Evolutionary conservation across 805 yeast species (phyloP).

Genomic region (Sungouiella blattae): DNA sequence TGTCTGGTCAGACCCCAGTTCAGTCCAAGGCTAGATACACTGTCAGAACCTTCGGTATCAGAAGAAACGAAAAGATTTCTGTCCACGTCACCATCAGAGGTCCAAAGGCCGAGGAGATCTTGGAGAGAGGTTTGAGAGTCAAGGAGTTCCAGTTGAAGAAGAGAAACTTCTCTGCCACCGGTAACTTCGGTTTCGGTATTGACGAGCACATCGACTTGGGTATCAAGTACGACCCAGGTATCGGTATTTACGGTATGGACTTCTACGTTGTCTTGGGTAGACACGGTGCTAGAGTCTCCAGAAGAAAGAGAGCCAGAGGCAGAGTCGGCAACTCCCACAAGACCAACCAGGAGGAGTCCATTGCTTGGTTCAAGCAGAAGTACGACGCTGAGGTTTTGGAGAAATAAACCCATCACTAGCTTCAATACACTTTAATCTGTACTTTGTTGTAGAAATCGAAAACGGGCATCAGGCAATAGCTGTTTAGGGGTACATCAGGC

Average conservation of each 20-base stretch:
- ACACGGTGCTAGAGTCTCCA: constrained; percentile 98
- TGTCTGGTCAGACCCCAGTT: constrained; percentile 99
- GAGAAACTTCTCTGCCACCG: constrained; percentile 97
- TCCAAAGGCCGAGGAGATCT: constrained; percentile 97
- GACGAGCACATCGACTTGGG: constrained; percentile 99
- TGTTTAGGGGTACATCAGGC: no score
- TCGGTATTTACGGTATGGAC: constrained; percentile 99
- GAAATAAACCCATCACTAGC: constrained; percentile 46
- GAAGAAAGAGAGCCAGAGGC: constrained; percentile 94
- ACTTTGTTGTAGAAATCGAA: not conserved
- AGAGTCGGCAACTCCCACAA: constrained; percentile 89
- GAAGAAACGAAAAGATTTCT: constrained; percentile 99
- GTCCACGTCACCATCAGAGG: constrained; percentile 99
- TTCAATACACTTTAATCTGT: constrained; percentile 2
- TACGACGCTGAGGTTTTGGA: constrained; percentile 97
- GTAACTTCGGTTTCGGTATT: constrained; percentile 99
- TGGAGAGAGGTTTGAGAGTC: constrained; percentile 99
- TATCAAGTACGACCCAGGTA: constrained; percentile 99
- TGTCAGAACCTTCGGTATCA: constrained; percentile 99
- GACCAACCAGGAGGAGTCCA: constrained; percentile 89
- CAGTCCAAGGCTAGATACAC: constrained; percentile 99
- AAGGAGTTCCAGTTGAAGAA: constrained; percentile 96
- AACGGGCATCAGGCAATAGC: no score
- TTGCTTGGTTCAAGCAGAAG: constrained; percentile 98
- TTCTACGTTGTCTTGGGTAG: constrained; percentile 99